Evolutionary conservation across 2,329 filamentous ascomycete species (phyloP).

Genomic region (Pseudogymnoascus sp.): DNA sequence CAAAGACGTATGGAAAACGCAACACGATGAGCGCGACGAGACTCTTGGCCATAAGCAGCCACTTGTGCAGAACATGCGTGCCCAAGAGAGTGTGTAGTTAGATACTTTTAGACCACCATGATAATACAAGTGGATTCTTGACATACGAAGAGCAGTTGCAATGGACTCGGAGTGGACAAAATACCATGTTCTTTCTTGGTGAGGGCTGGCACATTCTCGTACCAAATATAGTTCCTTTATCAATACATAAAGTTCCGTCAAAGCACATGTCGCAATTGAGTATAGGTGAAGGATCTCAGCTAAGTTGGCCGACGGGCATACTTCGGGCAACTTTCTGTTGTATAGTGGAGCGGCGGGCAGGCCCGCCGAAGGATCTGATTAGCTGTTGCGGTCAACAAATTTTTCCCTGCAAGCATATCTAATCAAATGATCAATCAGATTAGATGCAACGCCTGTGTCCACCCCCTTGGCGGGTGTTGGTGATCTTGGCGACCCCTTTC

Average conservation of each 20-base stretch:
- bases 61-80: neutral
- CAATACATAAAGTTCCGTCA: neutral
- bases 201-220: neutral
- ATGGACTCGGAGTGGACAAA: neutral
- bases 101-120: neutral
- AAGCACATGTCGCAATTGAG: neutral
- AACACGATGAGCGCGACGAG: neutral
- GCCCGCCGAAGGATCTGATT: slow-evolving; percentile 1
- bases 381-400: neutral
- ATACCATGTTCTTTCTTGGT: neutral
- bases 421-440: slow-evolving; percentile 11
- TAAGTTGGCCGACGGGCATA: neutral
- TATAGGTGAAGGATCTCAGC: neutral
- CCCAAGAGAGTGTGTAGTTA: neutral
- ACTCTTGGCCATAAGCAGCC: neutral
- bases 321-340: neutral
- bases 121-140: neutral
- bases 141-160: neutral
- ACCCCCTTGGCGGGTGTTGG: neutral
- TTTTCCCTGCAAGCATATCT: slow-evolving; percentile 2
- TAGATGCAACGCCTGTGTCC: neutral
- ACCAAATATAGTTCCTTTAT: neutral
- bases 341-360: neutral
- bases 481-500: neutral
- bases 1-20: neutral